Conservation (phyloP, 1,284 basidiomycete species). For the Tylopilus sp. region DNA sequence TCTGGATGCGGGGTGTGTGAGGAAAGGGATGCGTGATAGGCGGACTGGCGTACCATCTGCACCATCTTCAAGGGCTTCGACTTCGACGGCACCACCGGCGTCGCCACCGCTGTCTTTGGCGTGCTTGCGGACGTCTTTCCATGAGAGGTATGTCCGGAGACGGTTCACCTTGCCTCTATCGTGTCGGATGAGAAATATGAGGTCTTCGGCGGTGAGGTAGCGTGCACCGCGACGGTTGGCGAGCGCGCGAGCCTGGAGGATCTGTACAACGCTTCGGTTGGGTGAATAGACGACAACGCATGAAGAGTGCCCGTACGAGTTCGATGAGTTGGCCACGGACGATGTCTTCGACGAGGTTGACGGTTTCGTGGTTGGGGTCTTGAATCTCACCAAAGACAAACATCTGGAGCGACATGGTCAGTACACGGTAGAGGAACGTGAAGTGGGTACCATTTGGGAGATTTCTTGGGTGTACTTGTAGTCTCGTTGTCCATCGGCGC, state of each 20-base stretch:
- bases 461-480: constrained; percentile 83
- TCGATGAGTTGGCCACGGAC: constrained; percentile 95
- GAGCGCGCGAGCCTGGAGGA: constrained; percentile 89
- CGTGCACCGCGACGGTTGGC: constrained; percentile 88
- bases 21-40: neutral
- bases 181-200: constrained; percentile 96
- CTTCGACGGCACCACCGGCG: constrained; percentile 83
- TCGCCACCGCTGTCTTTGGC: constrained; percentile 90
- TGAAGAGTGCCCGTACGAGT: constrained; percentile 67
- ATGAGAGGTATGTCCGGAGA: constrained; percentile 93
- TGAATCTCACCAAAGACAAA: constrained; percentile 98
- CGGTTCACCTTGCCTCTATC: constrained; percentile 96
- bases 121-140: constrained; percentile 98
- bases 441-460: constrained; percentile 76
- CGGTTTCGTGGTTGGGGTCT: constrained; percentile 89
- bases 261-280: constrained; percentile 58
- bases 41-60: constrained; percentile 66
- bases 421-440: too few species aligned
- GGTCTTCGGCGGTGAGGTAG: constrained; percentile 91
- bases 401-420: constrained; percentile 66
- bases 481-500: constrained; percentile 51
- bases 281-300: neutral
- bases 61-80: constrained; percentile 83
- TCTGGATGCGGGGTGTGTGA: constrained; percentile 56
- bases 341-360: constrained; percentile 95